Conservation (phyloP, 2,329 filamentous ascomycete species). For the Scopulariopsis brevicaulis region DNA sequence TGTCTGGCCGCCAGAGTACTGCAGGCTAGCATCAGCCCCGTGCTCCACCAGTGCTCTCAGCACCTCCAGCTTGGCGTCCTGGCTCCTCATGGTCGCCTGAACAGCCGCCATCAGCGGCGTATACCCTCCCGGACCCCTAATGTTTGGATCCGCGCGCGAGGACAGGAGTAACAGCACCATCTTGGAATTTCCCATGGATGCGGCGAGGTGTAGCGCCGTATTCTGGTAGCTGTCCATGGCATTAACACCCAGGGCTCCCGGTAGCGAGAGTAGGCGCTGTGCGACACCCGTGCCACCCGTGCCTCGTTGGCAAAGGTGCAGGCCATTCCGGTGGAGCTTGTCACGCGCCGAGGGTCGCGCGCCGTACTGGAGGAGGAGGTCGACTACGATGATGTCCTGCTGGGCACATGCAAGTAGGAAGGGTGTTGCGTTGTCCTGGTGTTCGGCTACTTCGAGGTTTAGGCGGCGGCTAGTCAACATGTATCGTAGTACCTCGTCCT, state of each 20-base stretch:
- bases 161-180: slow-evolving; percentile 15
- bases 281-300: slow-evolving; percentile 13
- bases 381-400: slow-evolving; percentile 14
- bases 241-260: slow-evolving; percentile 9
- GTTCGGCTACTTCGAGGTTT: slow-evolving; percentile 11
- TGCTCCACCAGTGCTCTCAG: slow-evolving; percentile 11
- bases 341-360: slow-evolving; percentile 15
- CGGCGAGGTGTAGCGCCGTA: slow-evolving; percentile 17
- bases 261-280: slow-evolving; percentile 11
- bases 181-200: slow-evolving; percentile 15
- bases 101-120: slow-evolving; percentile 15
- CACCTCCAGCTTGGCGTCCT: slow-evolving; percentile 12
- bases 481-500: slow-evolving; percentile 12
- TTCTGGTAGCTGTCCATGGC: slow-evolving; percentile 12
- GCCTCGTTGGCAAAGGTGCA: slow-evolving; percentile 15
- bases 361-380: slow-evolving; percentile 13
- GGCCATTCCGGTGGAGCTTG: slow-evolving; percentile 10
- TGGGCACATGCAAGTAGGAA: slow-evolving; percentile 18
- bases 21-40: slow-evolving; percentile 12
- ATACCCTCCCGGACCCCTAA: slow-evolving; percentile 10
- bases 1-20: not conserved
- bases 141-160: slow-evolving; percentile 12
- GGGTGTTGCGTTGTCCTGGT: slow-evolving; percentile 12
- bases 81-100: slow-evolving; percentile 11
- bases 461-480: slow-evolving; percentile 12